Conservation (phyloP, 768 basidiomycete species). For the Tephrocybe rancida region DNA sequence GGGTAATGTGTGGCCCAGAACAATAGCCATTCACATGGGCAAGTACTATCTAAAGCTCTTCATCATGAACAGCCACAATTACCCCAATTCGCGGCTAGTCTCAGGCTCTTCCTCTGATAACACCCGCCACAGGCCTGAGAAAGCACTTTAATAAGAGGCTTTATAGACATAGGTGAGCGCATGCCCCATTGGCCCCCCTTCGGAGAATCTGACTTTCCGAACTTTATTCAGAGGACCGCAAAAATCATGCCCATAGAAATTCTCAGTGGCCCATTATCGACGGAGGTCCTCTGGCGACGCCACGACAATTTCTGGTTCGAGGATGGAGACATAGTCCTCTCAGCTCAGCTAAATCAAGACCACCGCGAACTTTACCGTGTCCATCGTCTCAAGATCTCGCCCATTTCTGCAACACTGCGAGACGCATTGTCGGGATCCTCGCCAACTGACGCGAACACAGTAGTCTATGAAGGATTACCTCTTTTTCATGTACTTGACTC, state of each 20-base stretch:
- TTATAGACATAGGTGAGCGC: no score
- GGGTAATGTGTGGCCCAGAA: neutral
- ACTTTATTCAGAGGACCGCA: no score
- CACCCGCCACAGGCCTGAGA: no score
- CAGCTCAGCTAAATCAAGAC: neutral
- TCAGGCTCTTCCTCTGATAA: no score
- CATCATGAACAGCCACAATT: neutral
- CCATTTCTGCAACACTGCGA: neutral
- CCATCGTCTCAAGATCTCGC: constrained; percentile 1
- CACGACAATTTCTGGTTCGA: constrained; percentile 4
- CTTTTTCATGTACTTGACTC: neutral
- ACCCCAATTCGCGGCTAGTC: no score
- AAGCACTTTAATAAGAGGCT: no score
- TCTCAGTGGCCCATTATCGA: neutral
- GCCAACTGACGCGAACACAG: neutral
- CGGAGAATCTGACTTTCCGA: no score
- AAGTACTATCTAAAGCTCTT: neutral
- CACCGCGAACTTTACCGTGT: constrained; percentile 1
- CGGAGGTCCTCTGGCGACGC: neutral
- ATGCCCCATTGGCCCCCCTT: no score
- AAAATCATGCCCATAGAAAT: neutral
- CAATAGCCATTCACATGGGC: neutral
- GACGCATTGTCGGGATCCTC: neutral
- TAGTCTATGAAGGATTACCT: neutral
- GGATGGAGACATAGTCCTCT: constrained; percentile 5